Evolutionary conservation across 768 basidiomycete genomes (phyloP).

Genomic region (Mycena filopes): DNA sequence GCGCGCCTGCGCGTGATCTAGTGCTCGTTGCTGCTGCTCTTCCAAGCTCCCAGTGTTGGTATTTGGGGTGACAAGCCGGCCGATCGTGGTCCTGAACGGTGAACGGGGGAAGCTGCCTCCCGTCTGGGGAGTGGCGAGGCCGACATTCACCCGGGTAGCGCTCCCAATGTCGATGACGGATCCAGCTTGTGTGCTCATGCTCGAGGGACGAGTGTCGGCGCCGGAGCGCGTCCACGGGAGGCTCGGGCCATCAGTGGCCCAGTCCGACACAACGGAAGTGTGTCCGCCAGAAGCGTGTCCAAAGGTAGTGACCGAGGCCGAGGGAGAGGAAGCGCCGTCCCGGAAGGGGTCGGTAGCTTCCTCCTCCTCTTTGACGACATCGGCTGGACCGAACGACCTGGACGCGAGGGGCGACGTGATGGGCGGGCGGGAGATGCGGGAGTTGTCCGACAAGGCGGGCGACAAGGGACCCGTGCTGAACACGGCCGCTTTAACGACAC

Average conservation of each 20-base stretch:
- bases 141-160: slow-evolving; percentile 76
- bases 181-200: slow-evolving; percentile 71
- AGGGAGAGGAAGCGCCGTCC: slow-evolving; percentile 58
- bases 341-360: slow-evolving; percentile 71
- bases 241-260: slow-evolving; percentile 51
- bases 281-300: slow-evolving; percentile 41
- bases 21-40: slow-evolving; percentile 74
- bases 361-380: slow-evolving; percentile 67
- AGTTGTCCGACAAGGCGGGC: slow-evolving; percentile 48
- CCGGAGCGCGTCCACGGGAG: slow-evolving; percentile 54
- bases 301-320: slow-evolving; percentile 54
- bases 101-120: slow-evolving; percentile 53
- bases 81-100: slow-evolving; percentile 71
- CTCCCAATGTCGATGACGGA: slow-evolving; percentile 69
- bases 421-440: slow-evolving; percentile 53
- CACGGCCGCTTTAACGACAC: slow-evolving; percentile 83
- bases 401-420: slow-evolving; percentile 75
- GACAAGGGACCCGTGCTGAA: slow-evolving; percentile 65
- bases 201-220: slow-evolving; percentile 64
- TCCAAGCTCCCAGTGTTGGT: slow-evolving; percentile 56
- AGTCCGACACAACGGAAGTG: slow-evolving; percentile 45
- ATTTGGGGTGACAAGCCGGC: slow-evolving; percentile 64
- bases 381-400: slow-evolving; percentile 77
- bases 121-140: slow-evolving; percentile 48
- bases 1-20: slow-evolving; percentile 70